Base-by-base conservation (phyloP, 441 rosid species). In the Populus tomentosa region DNA sequence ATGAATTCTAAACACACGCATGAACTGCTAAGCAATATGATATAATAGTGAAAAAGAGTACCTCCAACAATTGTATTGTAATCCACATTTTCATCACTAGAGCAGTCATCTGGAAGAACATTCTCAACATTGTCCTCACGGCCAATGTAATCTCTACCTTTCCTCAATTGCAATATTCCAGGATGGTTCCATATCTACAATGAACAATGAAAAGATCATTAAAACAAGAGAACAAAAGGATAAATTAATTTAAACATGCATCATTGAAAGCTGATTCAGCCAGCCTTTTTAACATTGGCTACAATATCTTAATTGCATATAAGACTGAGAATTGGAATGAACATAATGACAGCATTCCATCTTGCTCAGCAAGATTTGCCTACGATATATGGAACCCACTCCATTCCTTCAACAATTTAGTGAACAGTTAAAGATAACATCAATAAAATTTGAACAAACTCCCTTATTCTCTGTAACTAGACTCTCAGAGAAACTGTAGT, bases 101-200 rank as follows among this genome's bases (percentile, higher is more conserved):
- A 97, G 86, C 93, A 89, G 79, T 93, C 95, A 86, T 93, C 98
- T 59, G 88, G 90, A 78, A 83, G 80, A 83, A 91, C 78, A 82
- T 83, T 91, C 80, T 94, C 98, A 70, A 82, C 89, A 80, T 89
- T 84, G 77, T 28, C 30, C 30, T 28, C 30, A 28, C 30, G 30
- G 30, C 82, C 87, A n/a, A 82, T 80, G 66, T 84, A 77, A 81
- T 85, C 93, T 82, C 88, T 88, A 86, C 91, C 94, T 79, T 95
- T 97, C 79, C 86, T 94, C 89, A 97, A 80, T 85, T 94, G 98
- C 83, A 94, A 85, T 82, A 97, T 97, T 77, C 98, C 98, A 81
- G 99, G 99, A 89, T 97, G 99, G 85, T 97, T 97, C 94, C 97
- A 91, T 83, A 97, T 94, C 99, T 97, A 85, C 82, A 72, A 87